A percentile compares a stretch with the other conserved stretches of the same genome.
Evolutionary conservation across 805 yeast species (phyloP).

Genomic region (Diddensiella santjacobensis): DNA sequence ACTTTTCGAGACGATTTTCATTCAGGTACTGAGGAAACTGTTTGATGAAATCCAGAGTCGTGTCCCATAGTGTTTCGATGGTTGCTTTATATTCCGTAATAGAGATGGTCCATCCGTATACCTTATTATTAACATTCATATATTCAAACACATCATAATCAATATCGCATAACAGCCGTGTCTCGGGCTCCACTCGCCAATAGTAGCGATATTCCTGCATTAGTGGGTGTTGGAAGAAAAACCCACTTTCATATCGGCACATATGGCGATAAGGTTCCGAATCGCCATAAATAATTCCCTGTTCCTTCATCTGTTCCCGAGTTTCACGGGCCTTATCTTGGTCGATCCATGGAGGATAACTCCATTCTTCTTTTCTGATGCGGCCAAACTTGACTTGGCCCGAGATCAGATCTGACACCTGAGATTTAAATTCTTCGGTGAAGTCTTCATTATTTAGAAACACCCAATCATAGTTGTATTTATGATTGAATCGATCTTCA

Average conservation of each 20-base stretch:
- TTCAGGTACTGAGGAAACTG: conserved; percentile 50
- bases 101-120: conserved; percentile 65
- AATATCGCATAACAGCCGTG: conserved; percentile 56
- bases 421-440: conserved; percentile 48
- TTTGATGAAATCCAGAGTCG: conserved; percentile 44
- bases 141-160: conserved; percentile 58
- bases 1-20: conserved; percentile 60
- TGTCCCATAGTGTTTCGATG: conserved; percentile 61
- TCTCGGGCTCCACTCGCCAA: conserved; percentile 77
- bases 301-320: conserved; percentile 42
- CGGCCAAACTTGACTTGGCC: conserved; percentile 62
- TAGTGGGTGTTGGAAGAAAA: conserved; percentile 59
- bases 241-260: conserved; percentile 80
- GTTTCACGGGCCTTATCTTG: conserved; percentile 44
- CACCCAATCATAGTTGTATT: conserved; percentile 72
- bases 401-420: conserved; percentile 49
- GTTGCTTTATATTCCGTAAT: conserved; percentile 61
- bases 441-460: conserved; percentile 71
- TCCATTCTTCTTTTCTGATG: conserved; percentile 64
- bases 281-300: conserved; percentile 53
- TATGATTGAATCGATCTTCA: conserved; percentile 61
- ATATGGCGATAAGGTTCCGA: conserved; percentile 65
- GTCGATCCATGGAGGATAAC: conserved; percentile 63
- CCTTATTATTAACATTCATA: conserved; percentile 52
- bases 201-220: conserved; percentile 60